These are phyloP conservation scores for Cladorrhinum sp. DNA, from an alignment of 2,329 filamentous ascomycete species.

Conservation along the genomic window DNA sequence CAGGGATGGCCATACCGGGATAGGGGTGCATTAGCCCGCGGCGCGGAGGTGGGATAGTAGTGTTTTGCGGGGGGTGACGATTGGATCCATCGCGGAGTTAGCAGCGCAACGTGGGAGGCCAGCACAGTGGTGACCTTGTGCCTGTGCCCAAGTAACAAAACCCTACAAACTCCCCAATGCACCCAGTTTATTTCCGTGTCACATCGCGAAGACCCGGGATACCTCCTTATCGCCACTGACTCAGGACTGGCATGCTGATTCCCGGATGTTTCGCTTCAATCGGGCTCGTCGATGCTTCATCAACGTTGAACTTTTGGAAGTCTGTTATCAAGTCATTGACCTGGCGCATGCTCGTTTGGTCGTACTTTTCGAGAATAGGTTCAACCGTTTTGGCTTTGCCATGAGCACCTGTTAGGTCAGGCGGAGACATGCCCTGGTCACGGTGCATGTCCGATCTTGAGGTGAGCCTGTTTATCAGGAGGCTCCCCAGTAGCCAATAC, in stretches of 20 bases:
- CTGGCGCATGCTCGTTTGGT: slow-evolving; percentile 40
- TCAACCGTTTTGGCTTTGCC: slow-evolving; percentile 21
- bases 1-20: not conserved
- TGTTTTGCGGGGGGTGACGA: slow-evolving; percentile 5
- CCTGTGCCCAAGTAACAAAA: not conserved
- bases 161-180: not conserved
- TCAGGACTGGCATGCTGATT: not conserved
- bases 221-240: not conserved
- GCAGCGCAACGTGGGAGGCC: slow-evolving; percentile 17
- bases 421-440: not conserved
- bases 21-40: slow-evolving; percentile 14
- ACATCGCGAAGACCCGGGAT: not conserved
- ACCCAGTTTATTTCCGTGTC: not conserved
- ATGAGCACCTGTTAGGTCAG: not conserved
- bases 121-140: not conserved
- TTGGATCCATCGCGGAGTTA: slow-evolving; percentile 12
- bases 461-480: slow-evolving; percentile 32
- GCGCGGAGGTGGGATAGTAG: slow-evolving; percentile 26
- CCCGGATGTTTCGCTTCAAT: not conserved
- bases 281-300: not conserved
- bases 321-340: slow-evolving; percentile 38
- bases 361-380: slow-evolving; percentile 35
- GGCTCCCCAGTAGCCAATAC: slow-evolving; percentile 36
- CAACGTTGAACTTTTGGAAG: slow-evolving; percentile 34
- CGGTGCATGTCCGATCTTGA: slow-evolving; percentile 4